Base-by-base conservation (phyloP, 352 stramenopile genomes). In the Globisporangium megalacanthum region DNA sequence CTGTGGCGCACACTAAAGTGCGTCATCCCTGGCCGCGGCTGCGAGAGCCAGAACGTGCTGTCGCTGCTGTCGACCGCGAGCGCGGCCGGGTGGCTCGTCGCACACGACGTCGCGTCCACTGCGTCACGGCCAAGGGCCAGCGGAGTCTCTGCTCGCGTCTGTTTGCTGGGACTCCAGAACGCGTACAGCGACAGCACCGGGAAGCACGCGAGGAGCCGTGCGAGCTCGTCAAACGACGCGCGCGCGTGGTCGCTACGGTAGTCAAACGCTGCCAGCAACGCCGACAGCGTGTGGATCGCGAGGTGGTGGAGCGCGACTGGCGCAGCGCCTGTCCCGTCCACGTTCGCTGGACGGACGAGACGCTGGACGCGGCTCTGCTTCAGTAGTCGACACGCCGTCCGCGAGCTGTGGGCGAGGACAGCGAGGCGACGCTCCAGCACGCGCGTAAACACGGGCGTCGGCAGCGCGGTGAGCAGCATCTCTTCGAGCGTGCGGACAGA, bases 301-400 rank as follows among this genome's bases (percentile, higher is more conserved):
- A 95, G 66, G 60, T 95, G 79, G 41, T 95, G 86, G 1, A 95
- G 67, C 55, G 94, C 81, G 25, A 91, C 58, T 20, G 83, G 86
- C 0, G 51, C 46, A 4, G 65, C 58, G 3, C 73, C 55, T 4
- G 25, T 29, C 25, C 25, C 25, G 25, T 29, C 25, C 1, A 60
- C 60, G 25, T 86, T 73, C 13, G 76, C 52, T 0, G 79, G 67
- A 1, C 72, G 68, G 6, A 60, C 55, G 15, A 67, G 22, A 36
- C 83, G 85, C 52, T 79, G 70, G 1, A 66, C 56, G 11, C 68
- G 72, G n/a, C 75, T 73, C 8, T 66, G 59, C 44, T 74, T 73
- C 67, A 93, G 83, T 36, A 90, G 52, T 7, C 67, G 62, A 31
- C 70, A 73, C 0, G 79, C 80, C 49, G 92, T 88, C 10, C 64